Evolutionary conservation across 768 basidiomycete species (phyloP).

Genomic region (Podaxis mareebaensis): DNA sequence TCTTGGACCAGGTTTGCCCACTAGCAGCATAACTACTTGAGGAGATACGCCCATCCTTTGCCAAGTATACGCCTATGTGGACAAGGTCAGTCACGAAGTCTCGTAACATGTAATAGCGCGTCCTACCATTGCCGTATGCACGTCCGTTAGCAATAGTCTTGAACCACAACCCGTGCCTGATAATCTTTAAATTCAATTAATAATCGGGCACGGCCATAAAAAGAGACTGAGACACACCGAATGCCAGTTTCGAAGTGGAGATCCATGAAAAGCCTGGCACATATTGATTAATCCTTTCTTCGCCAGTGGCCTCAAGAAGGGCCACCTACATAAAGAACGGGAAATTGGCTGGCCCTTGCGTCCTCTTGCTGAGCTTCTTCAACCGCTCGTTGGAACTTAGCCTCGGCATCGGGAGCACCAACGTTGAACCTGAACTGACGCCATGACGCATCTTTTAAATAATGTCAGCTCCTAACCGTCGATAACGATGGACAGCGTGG

Average conservation of each 20-base stretch:
- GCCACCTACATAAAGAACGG: constrained; percentile 43
- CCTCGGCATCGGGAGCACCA: constrained; percentile 72
- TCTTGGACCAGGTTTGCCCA: constrained; percentile 51
- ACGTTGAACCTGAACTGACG: constrained; percentile 71
- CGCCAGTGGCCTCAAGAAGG: background rate
- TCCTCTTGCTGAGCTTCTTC: constrained; percentile 36
- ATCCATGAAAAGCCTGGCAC: constrained; percentile 67
- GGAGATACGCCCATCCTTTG: constrained; percentile 55
- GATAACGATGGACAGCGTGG: background rate
- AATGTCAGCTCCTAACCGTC: background rate
- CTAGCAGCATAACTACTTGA: constrained; percentile 42
- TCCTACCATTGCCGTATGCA: constrained; percentile 60
- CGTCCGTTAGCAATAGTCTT: constrained; percentile 57
- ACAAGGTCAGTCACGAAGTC: constrained; percentile 5
- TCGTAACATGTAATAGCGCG: background rate
- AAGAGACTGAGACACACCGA: constrained; percentile 42
- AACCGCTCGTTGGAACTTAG: constrained; percentile 54
- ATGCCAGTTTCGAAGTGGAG: constrained; percentile 67
- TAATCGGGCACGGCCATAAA: background rate
- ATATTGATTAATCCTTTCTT: background rate
- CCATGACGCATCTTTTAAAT: constrained; percentile 42
- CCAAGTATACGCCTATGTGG: constrained; percentile 62
- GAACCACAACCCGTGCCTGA: constrained; percentile 72
- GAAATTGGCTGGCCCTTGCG: constrained; percentile 44
- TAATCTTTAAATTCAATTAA: constrained; percentile 43